phyloP scores from a whole-genome alignment of 345 rosid species.

The Rhizophora mangle region DNA sequence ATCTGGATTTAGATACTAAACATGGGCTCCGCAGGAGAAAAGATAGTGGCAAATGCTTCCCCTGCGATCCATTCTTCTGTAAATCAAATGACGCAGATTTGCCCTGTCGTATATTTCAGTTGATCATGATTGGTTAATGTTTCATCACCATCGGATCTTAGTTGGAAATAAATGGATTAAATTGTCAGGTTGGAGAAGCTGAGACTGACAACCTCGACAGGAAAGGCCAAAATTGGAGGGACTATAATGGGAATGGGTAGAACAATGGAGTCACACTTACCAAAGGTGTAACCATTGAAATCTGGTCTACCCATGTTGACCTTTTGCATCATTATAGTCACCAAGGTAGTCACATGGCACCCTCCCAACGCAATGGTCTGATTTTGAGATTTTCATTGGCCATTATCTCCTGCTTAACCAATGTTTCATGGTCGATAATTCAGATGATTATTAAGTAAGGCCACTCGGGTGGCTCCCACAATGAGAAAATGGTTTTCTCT shows the following conservation, averaged over 20 bases:
- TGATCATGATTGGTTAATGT: background rate
- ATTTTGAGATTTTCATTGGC: background rate
- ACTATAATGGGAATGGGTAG: slow-evolving; percentile 48
- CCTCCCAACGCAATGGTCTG: background rate
- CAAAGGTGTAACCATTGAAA: slow-evolving; percentile 42
- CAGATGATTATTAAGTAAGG: background rate
- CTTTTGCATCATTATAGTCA: background rate
- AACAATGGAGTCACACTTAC: slow-evolving; percentile 56
- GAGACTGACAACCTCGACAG: slow-evolving; percentile 26
- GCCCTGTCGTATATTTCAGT: too few relatives aligned
- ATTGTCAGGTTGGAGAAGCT: slow-evolving; percentile 41
- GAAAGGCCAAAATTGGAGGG: slow-evolving; percentile 50
- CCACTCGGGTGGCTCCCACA: too few relatives aligned
- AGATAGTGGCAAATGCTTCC: too few relatives aligned
- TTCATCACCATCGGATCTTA: background rate
- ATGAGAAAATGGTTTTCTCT: too few relatives aligned
- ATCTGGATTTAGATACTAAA: too few relatives aligned
- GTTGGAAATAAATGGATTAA: background rate
- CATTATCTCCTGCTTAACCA: background rate
- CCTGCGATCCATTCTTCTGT: too few relatives aligned
- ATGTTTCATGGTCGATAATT: slow-evolving; percentile 3
- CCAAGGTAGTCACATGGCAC: background rate
- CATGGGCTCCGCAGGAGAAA: too few relatives aligned
- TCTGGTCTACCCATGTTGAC: slow-evolving; percentile 31
- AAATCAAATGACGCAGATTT: too few relatives aligned